Percentiles rank a stretch among this genome's conserved stretches.
Conservation (phyloP, 495 filamentous ascomycete species). For the Podospora anserina region DNA sequence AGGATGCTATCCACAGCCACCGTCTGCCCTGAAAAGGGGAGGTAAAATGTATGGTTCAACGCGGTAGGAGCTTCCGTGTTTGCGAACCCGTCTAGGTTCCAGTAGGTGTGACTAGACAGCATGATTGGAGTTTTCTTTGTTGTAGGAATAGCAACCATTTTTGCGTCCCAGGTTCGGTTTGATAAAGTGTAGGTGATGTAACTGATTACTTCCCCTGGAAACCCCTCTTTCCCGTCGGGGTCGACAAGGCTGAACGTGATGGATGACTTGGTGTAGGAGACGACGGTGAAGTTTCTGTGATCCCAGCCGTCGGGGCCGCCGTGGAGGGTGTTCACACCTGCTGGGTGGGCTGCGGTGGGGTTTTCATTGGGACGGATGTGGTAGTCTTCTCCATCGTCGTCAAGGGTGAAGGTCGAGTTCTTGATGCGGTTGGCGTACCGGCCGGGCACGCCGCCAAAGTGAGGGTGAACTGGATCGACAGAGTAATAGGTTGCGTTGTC, state of each 20-base stretch:
- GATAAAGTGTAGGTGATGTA: slow-evolving; percentile 67
- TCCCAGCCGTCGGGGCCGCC: slow-evolving; percentile 82
- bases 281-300: slow-evolving; percentile 74
- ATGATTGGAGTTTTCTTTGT: slow-evolving; percentile 65
- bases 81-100: slow-evolving; percentile 81
- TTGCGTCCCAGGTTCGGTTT: slow-evolving; percentile 52
- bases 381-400: slow-evolving; percentile 62
- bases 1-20: slow-evolving; percentile 71
- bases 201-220: slow-evolving; percentile 75
- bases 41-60: slow-evolving; percentile 68
- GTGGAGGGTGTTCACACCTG: slow-evolving; percentile 69
- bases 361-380: slow-evolving; percentile 72
- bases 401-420: slow-evolving; percentile 79
- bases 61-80: slow-evolving; percentile 57
- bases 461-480: slow-evolving; percentile 65
- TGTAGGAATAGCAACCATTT: slow-evolving; percentile 53
- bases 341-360: slow-evolving; percentile 40
- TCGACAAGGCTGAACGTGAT: slow-evolving; percentile 82
- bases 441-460: slow-evolving; percentile 73
- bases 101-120: slow-evolving; percentile 69
- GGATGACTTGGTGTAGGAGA: slow-evolving; percentile 59
- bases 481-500: slow-evolving; percentile 72
- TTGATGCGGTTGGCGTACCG: slow-evolving; percentile 86
- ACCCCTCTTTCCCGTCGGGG: slow-evolving; percentile 64
- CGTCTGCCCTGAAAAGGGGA: slow-evolving; percentile 69